Evolutionary conservation across 163 green algal species (phyloP).

Genomic region (Chloromonas sp.): DNA sequence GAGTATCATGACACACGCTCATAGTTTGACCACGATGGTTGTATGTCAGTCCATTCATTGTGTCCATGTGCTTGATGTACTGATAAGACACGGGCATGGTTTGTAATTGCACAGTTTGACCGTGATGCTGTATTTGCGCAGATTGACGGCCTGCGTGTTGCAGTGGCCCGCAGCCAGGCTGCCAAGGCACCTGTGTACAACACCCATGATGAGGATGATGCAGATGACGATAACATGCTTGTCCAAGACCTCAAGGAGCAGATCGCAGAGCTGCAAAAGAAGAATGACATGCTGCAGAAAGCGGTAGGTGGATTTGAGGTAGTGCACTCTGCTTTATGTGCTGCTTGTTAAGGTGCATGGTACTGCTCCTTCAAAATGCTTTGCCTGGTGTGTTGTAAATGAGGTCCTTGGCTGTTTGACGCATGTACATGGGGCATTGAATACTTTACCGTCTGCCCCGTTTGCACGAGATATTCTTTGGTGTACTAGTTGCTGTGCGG

Average conservation of each 20-base stretch:
- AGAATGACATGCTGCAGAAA: slow-evolving; percentile 16
- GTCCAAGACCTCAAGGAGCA: slow-evolving; percentile 18
- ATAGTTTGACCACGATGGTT: too few relatives aligned
- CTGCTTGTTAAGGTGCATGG: neutral
- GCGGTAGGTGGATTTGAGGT: slow-evolving; percentile 9
- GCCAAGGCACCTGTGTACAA: too few relatives aligned
- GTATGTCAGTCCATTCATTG: too few relatives aligned
- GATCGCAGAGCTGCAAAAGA: slow-evolving; percentile 17
- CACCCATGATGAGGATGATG: too few relatives aligned
- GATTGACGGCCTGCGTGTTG: too few relatives aligned
- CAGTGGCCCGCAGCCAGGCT: too few relatives aligned
- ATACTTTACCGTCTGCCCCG: neutral
- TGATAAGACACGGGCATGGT: too few relatives aligned
- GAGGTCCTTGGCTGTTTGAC: neutral
- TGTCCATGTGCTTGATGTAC: too few relatives aligned
- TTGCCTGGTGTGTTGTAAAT: neutral
- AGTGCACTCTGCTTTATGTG: neutral
- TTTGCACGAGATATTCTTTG: neutral
- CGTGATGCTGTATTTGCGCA: too few relatives aligned
- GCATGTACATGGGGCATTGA: neutral
- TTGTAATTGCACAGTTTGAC: too few relatives aligned
- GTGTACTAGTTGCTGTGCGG: neutral
- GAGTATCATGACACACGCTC: too few relatives aligned
- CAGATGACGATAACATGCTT: slow-evolving; percentile 4
- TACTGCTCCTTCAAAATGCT: neutral